Evolutionary conservation across 148 eudicot genomes (phyloP).

Genomic region (Fagopyrum tataricum): DNA sequence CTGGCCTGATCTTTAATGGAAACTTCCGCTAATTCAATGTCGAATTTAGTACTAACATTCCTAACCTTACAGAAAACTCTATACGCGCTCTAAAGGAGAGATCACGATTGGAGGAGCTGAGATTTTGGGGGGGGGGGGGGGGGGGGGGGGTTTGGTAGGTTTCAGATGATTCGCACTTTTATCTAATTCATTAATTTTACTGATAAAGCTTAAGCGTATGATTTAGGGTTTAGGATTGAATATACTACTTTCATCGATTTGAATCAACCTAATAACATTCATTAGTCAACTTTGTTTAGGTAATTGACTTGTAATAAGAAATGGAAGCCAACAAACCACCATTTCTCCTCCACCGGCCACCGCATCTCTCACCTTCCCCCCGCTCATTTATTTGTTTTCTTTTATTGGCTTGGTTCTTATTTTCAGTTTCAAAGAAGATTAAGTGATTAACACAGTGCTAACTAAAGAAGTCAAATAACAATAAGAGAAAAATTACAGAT

Average conservation of each 20-base stretch:
- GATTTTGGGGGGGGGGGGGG: not conserved
- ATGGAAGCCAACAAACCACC: not conserved
- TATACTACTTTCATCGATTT: no score
- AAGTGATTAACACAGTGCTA: no score
- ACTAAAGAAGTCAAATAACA: no score
- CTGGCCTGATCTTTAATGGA: slow-evolving; percentile 72
- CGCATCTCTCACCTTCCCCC: slow-evolving; percentile 4
- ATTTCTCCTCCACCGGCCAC: not conserved
- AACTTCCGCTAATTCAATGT: slow-evolving; percentile 11
- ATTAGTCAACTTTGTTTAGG: not conserved
- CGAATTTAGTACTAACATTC: not conserved
- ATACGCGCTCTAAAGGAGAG: no score
- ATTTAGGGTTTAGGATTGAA: no score
- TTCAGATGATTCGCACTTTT: not conserved
- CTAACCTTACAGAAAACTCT: no score
- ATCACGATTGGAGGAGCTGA: not conserved
- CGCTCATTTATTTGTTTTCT: no score
- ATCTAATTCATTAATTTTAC: not conserved
- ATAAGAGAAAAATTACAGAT: no score
- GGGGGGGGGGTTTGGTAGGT: not conserved
- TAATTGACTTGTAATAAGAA: not conserved
- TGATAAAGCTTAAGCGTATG: not conserved
- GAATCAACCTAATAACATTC: no score
- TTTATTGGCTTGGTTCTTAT: no score
- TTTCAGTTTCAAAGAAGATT: no score